A percentile compares a stretch with the other conserved stretches of the same genome.
Evolutionary conservation across 208 protist species (phyloP).

Genomic region (Trypanosoma grayi): DNA sequence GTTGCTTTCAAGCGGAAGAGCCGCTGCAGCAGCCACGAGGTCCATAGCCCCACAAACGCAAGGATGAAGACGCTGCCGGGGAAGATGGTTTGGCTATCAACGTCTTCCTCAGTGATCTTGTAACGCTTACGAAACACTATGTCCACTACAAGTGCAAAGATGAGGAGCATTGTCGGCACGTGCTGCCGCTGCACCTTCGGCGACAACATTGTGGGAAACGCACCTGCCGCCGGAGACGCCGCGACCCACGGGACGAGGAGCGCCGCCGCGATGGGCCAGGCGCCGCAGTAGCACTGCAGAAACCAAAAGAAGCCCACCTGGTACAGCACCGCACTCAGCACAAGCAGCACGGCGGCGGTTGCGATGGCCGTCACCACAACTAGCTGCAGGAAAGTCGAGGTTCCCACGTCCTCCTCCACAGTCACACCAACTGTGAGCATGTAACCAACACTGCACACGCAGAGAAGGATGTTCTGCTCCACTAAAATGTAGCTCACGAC

Average conservation of each 20-base stretch:
- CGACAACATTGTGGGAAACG: neutral
- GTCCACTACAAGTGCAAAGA: conserved; percentile 12
- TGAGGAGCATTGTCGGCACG: conserved; percentile 6
- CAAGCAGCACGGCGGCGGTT: conserved; percentile 22
- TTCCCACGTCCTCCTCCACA: conserved; percentile 33
- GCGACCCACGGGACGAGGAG: conserved; percentile 27
- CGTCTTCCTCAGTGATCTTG: conserved; percentile 14
- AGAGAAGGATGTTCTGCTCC: conserved; percentile 6
- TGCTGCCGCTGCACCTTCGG: conserved; percentile 12
- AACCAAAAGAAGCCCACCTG: conserved; percentile 20
- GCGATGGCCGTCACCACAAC: conserved; percentile 20
- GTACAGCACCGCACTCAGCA: conserved; percentile 27
- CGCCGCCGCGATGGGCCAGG: conserved; percentile 35
- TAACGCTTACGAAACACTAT: conserved; percentile 14
- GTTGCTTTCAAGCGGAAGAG: neutral
- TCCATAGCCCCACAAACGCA: conserved; percentile 12
- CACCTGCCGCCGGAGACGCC: neutral
- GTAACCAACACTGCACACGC: conserved; percentile 14
- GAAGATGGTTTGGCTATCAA: conserved; percentile 14
- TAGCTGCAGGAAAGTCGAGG: conserved; percentile 22
- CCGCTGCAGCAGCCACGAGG: conserved; percentile 12
- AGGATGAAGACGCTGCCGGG: conserved; percentile 20
- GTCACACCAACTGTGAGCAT: conserved; percentile 23
- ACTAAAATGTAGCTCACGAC: conserved; percentile 26
- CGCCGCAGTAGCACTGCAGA: conserved; percentile 36